These are phyloP conservation scores for Chlorokybus atmophyticus DNA, from an alignment of 139 green algal species.

Conservation along the genomic window DNA sequence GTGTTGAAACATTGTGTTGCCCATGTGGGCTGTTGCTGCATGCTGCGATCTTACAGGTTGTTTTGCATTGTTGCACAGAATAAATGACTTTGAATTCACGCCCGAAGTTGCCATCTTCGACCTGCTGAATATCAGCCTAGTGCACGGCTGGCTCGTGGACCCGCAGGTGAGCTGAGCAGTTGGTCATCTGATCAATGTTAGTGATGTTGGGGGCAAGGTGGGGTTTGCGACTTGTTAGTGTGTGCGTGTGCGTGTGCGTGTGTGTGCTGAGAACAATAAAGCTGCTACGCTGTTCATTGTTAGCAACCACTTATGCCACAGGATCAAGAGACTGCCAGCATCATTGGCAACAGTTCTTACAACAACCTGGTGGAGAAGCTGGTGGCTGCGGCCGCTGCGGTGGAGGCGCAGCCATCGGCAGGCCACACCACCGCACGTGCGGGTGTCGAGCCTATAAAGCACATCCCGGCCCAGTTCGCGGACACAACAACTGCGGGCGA, in stretches of 20 bases:
- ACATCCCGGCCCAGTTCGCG: too few relatives aligned
- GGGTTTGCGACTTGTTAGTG: not conserved
- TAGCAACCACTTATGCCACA: too few relatives aligned
- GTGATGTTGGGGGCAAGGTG: too few relatives aligned
- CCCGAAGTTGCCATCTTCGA: constrained; percentile 82
- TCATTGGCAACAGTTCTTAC: constrained; percentile 45
- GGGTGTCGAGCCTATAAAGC: too few relatives aligned
- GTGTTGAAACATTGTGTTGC: too few relatives aligned
- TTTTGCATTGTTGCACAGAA: constrained; percentile 13
- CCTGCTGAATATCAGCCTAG: constrained; percentile 74
- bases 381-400: too few relatives aligned
- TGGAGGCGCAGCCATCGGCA: too few relatives aligned
- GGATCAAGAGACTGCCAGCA: constrained; percentile 15
- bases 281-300: too few relatives aligned
- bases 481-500: too few relatives aligned
- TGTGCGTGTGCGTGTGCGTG: not conserved
- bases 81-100: constrained; percentile 54
- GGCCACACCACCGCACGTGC: too few relatives aligned
- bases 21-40: not conserved
- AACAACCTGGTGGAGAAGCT: constrained; percentile 66
- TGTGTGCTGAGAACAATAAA: too few relatives aligned
- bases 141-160: constrained; percentile 90
- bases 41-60: not conserved
- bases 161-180: constrained; percentile 29
- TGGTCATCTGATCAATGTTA: too few relatives aligned